Evolutionary conservation across 371 early-diverging fungal species (phyloP).

Genomic region (Circinella umbellata): DNA sequence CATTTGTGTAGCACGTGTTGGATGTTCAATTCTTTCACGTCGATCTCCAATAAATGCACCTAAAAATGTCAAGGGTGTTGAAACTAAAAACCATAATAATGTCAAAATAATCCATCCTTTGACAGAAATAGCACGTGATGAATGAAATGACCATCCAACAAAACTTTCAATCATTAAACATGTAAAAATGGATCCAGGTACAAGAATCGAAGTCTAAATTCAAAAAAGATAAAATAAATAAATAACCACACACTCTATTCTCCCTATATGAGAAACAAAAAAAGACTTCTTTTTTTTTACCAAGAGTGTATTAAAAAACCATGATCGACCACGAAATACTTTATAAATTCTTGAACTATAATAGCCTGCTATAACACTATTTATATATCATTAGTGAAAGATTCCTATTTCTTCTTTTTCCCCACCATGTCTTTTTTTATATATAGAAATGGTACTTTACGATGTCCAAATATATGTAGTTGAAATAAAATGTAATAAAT

Average conservation of each 20-base stretch:
- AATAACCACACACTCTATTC: background rate
- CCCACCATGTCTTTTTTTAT: too few species aligned
- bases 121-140: constrained; percentile 48
- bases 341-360: constrained; percentile 49
- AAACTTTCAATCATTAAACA: constrained; percentile 29
- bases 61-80: constrained; percentile 35
- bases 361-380: constrained; percentile 42
- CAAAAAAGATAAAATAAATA: background rate
- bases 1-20: constrained; percentile 46
- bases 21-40: constrained; percentile 43
- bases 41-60: constrained; percentile 48
- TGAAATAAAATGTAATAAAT: constrained; percentile 29
- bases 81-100: constrained; percentile 30
- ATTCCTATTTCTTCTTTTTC: background rate
- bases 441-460: constrained; percentile 18
- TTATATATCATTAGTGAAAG: background rate
- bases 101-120: constrained; percentile 38
- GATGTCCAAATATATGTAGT: constrained; percentile 29
- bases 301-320: constrained; percentile 47
- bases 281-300: constrained; percentile 18
- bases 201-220: constrained; percentile 37
- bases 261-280: background rate
- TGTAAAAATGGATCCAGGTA: constrained; percentile 29
- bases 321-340: constrained; percentile 49
- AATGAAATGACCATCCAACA: constrained; percentile 42